phyloP scores from a whole-genome alignment of 2,329 filamentous ascomycete genomes.

The Neobulgaria alba region DNA sequence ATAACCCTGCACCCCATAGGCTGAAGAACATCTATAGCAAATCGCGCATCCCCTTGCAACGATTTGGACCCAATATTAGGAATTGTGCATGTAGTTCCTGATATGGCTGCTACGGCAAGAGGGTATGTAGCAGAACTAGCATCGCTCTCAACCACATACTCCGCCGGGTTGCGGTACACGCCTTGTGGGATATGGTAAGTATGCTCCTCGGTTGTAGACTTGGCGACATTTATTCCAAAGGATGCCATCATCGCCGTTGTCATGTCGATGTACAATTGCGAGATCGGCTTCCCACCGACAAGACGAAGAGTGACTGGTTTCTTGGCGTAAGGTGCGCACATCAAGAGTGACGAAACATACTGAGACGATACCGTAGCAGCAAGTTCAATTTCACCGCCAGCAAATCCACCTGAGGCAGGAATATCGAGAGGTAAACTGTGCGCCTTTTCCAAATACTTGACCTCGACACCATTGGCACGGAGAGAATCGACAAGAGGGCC shows the following conservation, averaged over 20 bases:
- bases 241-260: constrained; percentile 94
- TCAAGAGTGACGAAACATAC: constrained; percentile 92
- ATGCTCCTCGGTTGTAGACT: constrained; percentile 69
- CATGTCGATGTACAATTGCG: constrained; percentile 97
- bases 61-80: constrained; percentile 92
- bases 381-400: constrained; percentile 80
- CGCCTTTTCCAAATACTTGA: constrained; percentile 78
- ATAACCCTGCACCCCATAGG: constrained; percentile 92
- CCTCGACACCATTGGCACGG: constrained; percentile 73
- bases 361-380: constrained; percentile 97
- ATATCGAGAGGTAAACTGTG: constrained; percentile 79
- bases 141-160: constrained; percentile 92
- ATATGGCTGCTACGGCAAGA: constrained; percentile 87
- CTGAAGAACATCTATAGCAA: constrained; percentile 78
- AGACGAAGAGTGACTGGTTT: constrained; percentile 82
- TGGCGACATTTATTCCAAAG: constrained; percentile 76
- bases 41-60: constrained; percentile 88
- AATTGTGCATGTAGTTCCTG: constrained; percentile 88
- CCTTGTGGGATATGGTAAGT: constrained; percentile 91
- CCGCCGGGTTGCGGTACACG: constrained; percentile 70
- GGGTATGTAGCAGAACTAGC: constrained; percentile 97
- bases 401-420: constrained; percentile 71
- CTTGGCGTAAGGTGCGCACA: constrained; percentile 96
- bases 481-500: constrained; percentile 88
- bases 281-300: constrained; percentile 95